Conservation (phyloP, 129 eudicot species). For the Pulicaria dysenterica region DNA sequence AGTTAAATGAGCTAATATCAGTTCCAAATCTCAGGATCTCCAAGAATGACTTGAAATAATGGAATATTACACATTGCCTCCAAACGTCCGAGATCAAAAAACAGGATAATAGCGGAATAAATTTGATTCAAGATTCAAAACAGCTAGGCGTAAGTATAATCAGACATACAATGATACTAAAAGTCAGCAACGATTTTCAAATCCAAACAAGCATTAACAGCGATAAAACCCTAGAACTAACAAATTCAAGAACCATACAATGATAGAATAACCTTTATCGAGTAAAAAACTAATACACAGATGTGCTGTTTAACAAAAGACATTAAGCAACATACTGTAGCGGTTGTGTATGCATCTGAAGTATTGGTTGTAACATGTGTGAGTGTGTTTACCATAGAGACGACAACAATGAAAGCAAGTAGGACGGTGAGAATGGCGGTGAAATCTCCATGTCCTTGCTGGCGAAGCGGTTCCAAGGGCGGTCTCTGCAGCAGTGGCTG, state of each 20-base stretch:
- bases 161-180: neutral
- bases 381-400: conserved; percentile 34
- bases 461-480: conserved; percentile 35
- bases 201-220: conserved; percentile 17
- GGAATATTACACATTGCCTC: neutral
- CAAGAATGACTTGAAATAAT: neutral
- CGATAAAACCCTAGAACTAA: conserved; percentile 27
- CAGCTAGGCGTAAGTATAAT: neutral
- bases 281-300: neutral
- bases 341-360: neutral
- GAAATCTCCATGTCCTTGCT: conserved; percentile 45
- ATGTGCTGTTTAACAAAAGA: neutral
- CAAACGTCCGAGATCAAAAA: neutral
- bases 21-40: neutral
- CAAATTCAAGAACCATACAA: neutral
- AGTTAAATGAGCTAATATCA: neutral
- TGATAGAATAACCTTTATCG: neutral
- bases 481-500: conserved; percentile 32
- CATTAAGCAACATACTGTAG: neutral
- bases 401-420: conserved; percentile 37
- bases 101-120: neutral
- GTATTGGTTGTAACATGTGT: neutral
- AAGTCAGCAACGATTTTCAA: neutral
- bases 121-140: neutral
- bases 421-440: conserved; percentile 43